These are phyloP conservation scores for Microglena sp. DNA, from an alignment of 139 green algal species.

Conservation along the genomic window DNA sequence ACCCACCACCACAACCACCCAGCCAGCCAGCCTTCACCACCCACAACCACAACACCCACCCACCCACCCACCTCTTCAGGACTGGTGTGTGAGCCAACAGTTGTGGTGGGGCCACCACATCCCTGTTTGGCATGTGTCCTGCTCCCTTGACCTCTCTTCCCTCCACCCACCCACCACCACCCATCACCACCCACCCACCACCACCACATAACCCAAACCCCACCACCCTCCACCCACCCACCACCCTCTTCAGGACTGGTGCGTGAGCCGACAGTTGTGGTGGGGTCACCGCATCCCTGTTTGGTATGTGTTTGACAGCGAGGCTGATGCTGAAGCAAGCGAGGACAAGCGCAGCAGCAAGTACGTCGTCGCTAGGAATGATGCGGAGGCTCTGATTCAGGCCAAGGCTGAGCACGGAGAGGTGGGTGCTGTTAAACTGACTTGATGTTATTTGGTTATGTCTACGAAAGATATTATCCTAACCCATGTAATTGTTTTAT, in stretches of 20 bases:
- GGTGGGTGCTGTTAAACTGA: too few species aligned
- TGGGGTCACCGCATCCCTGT: conserved; percentile 92
- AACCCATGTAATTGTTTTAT: too few species aligned
- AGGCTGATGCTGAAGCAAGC: conserved; percentile 9
- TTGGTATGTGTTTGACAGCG: conserved; percentile 55
- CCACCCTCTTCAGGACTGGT: conserved; percentile 73
- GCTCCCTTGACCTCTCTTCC: too few species aligned
- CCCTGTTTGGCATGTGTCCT: conserved; percentile 82
- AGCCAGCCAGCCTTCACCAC: too few species aligned
- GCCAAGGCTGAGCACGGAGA: conserved; percentile 37
- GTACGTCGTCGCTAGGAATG: conserved; percentile 74
- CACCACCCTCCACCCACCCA: neutral
- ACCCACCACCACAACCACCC: too few species aligned
- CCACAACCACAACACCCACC: too few species aligned
- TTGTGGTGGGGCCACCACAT: conserved; percentile 95
- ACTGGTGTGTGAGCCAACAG: conserved; percentile 92
- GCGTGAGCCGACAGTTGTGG: conserved; percentile 89
- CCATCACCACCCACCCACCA: neutral
- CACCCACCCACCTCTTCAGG: conserved; percentile 28
- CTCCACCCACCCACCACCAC: too few species aligned
- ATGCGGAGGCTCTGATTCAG: conserved; percentile 54
- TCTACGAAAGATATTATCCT: too few species aligned
- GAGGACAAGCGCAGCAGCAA: conserved; percentile 14
- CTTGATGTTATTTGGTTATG: neutral
- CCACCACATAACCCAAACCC: too few species aligned